phyloP scores from a whole-genome alignment of 2,329 filamentous ascomycete species.

The Alternaria hordeiaustralica region DNA sequence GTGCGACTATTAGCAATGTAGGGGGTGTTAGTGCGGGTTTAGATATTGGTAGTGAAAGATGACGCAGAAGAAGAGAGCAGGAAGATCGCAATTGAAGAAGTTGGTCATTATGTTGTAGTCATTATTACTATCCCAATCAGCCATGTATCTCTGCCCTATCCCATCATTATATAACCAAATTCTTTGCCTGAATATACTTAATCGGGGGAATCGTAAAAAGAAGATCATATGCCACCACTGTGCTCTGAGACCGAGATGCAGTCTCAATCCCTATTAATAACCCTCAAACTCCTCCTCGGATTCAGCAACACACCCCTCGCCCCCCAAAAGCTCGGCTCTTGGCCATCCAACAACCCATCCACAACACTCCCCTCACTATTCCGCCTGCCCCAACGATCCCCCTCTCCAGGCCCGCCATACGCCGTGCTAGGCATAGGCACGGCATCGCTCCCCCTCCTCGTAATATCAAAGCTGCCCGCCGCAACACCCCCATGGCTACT shows the following conservation, averaged over 20 bases:
- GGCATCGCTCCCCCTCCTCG: constrained; percentile 8
- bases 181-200: accelerated
- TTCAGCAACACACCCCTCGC: constrained; percentile 66
- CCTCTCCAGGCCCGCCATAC: constrained; percentile 26
- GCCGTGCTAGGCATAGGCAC: constrained; percentile 13
- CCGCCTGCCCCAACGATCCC: constrained; percentile 37
- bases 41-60: too few species aligned
- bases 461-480: constrained; percentile 28
- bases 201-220: not conserved
- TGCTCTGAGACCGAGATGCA: too few species aligned
- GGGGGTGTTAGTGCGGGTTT: too few species aligned
- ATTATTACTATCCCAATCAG: not conserved
- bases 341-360: constrained; percentile 66
- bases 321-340: constrained; percentile 74
- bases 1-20: too few species aligned
- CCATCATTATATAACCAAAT: not conserved
- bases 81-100: too few species aligned
- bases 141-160: not conserved
- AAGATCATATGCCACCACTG: not conserved
- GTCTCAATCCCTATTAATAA: constrained; percentile 65
- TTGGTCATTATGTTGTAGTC: not conserved
- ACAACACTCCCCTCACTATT: constrained; percentile 57
- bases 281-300: constrained; percentile 70
- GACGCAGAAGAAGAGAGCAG: too few species aligned
- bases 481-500: constrained; percentile 21